phyloP scores from a whole-genome alignment of 78 protist species.

The Creolimax fragrantissima region DNA sequence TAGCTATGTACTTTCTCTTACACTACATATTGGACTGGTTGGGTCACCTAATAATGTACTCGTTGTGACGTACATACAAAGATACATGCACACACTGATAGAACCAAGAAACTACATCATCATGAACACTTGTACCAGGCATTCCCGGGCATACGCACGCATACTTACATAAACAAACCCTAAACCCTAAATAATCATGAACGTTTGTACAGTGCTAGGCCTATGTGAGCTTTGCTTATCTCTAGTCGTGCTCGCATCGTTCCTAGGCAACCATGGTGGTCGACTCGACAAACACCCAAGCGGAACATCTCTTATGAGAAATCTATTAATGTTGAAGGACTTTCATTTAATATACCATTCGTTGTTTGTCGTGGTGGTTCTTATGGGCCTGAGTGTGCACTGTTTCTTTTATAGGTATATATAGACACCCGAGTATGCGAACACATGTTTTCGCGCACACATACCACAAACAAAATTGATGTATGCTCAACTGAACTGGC shows the following conservation, averaged over 20 bases:
- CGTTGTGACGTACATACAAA: no score
- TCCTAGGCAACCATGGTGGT: background rate
- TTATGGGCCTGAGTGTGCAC: background rate
- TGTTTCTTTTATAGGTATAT: background rate
- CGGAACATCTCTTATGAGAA: background rate
- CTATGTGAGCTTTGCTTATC: background rate
- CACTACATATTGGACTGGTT: no score
- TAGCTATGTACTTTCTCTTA: no score
- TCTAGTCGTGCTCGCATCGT: background rate
- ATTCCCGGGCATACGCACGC: background rate
- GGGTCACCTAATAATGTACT: no score
- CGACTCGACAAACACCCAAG: background rate
- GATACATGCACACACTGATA: no score
- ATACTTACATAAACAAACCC: background rate
- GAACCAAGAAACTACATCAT: no score
- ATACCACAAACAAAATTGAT: no score
- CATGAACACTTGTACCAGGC: no score
- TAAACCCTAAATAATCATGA: background rate
- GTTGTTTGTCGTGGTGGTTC: background rate
- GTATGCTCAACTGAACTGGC: no score
- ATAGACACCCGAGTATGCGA: no score
- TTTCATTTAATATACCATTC: background rate
- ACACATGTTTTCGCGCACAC: no score
- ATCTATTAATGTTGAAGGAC: background rate
- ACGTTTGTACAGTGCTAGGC: background rate